Evolutionary conservation across 169 alveolate genomes (phyloP).

Genomic region (Eimeria praecox): DNA sequence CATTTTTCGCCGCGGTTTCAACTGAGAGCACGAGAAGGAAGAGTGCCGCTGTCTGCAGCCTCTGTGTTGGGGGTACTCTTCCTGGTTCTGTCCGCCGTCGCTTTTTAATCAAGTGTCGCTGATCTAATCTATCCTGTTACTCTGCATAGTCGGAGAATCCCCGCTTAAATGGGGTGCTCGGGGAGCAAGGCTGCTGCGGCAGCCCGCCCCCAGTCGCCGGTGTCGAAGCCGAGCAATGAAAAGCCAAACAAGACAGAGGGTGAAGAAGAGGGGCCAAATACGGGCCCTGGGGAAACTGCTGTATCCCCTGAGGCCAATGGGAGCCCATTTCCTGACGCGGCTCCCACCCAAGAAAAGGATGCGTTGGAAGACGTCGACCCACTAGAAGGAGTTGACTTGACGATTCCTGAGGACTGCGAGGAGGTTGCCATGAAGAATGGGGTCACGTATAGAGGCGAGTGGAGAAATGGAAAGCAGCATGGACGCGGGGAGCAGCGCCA

Average conservation of each 20-base stretch:
- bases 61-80: not conserved
- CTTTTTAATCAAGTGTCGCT: not conserved
- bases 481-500: constrained; percentile 89
- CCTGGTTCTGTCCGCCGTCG: not conserved
- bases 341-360: not conserved
- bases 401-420: constrained; percentile 86
- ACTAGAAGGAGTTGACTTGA: constrained; percentile 76
- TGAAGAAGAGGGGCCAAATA: constrained; percentile 34
- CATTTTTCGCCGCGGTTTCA: constrained; percentile 21
- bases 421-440: constrained; percentile 89
- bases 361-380: constrained; percentile 67
- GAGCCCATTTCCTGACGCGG: not conserved
- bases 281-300: not conserved
- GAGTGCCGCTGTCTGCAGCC: constrained; percentile 39
- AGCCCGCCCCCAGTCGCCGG: constrained; percentile 56
- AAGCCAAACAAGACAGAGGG: constrained; percentile 1
- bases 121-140: not conserved
- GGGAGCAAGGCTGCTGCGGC: constrained; percentile 70
- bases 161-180: constrained; percentile 62
- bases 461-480: constrained; percentile 89
- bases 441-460: constrained; percentile 91
- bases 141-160: not conserved
- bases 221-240: not conserved
- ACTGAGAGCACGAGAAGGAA: not conserved
- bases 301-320: constrained; percentile 31